Conservation (phyloP, 768 basidiomycete species). For the Termitomyces sp. region DNA sequence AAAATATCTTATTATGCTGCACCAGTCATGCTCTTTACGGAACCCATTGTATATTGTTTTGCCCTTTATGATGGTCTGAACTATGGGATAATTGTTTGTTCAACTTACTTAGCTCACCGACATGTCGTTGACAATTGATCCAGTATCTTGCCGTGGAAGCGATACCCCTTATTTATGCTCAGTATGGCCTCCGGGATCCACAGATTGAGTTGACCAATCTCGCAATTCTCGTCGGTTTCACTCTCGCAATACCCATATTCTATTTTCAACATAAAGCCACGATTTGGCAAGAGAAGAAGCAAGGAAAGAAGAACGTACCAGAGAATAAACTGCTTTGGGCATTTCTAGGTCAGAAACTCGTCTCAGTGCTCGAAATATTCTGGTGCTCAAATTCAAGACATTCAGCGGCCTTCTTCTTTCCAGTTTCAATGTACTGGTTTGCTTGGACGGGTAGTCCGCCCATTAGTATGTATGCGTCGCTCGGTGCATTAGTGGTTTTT, state of each 20-base stretch:
- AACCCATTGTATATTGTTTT: conserved; percentile 19
- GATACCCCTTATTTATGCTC: conserved; percentile 15
- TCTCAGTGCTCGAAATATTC: neutral
- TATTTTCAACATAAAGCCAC: conserved; percentile 5
- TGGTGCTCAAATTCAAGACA: neutral
- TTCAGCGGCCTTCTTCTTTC: conserved; percentile 16
- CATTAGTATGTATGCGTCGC: conserved; percentile 15
- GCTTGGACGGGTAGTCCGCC: conserved; percentile 16
- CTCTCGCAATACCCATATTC: conserved; percentile 15
- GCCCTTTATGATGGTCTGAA: conserved; percentile 18
- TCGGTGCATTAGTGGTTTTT: conserved; percentile 14
- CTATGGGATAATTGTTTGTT: conserved; percentile 16
- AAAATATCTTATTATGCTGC: too few species aligned
- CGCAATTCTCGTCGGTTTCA: conserved; percentile 11
- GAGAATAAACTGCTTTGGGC: conserved; percentile 18
- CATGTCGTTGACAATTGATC: neutral
- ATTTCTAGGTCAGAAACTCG: conserved; percentile 2
- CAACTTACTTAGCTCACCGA: neutral
- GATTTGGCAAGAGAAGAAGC: conserved; percentile 13
- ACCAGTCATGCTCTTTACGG: conserved; percentile 17
- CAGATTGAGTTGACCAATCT: conserved; percentile 13
- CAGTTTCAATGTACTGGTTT: conserved; percentile 19
- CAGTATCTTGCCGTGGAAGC: conserved; percentile 18
- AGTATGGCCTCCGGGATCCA: conserved; percentile 12
- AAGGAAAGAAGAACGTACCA: conserved; percentile 13